These are phyloP conservation scores for Cryptosporidium canis DNA, from an alignment of 169 alveolate species.

Conservation along the genomic window DNA sequence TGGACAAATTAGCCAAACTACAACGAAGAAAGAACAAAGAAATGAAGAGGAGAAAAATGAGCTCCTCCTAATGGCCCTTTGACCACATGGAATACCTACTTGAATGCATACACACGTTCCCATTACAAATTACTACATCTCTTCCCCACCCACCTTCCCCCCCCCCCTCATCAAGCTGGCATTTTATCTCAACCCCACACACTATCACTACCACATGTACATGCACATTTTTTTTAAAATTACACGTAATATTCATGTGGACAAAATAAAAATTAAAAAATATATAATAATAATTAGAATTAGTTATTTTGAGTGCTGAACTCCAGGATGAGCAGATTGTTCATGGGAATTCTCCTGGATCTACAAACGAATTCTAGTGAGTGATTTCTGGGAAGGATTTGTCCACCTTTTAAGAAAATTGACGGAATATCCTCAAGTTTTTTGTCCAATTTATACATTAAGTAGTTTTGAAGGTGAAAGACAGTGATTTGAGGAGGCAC, in stretches of 20 bases:
- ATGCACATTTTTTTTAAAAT: no score
- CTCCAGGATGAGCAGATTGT: neutral
- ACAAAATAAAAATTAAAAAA: no score
- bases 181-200: no score
- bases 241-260: no score
- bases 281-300: neutral
- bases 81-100: neutral
- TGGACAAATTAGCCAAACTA: conserved; percentile 43
- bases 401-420: conserved; percentile 24
- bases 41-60: conserved; percentile 48
- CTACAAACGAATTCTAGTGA: conserved; percentile 66
- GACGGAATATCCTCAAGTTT: neutral
- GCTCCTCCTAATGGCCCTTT: neutral
- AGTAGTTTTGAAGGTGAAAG: conserved; percentile 29
- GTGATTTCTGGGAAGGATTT: conserved; percentile 40
- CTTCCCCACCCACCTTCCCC: no score
- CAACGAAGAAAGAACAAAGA: conserved; percentile 54
- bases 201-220: no score
- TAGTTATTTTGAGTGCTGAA: neutral
- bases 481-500: conserved; percentile 68
- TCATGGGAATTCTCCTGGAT: conserved; percentile 33
- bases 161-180: no score
- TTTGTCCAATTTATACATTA: conserved; percentile 18
- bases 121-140: no score
- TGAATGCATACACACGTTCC: neutral